A percentile compares a stretch with the other conserved stretches of the same genome.
Evolutionary conservation across 108 stramenopile genomes (phyloP).

Genomic region (Skeletonema costatum): DNA sequence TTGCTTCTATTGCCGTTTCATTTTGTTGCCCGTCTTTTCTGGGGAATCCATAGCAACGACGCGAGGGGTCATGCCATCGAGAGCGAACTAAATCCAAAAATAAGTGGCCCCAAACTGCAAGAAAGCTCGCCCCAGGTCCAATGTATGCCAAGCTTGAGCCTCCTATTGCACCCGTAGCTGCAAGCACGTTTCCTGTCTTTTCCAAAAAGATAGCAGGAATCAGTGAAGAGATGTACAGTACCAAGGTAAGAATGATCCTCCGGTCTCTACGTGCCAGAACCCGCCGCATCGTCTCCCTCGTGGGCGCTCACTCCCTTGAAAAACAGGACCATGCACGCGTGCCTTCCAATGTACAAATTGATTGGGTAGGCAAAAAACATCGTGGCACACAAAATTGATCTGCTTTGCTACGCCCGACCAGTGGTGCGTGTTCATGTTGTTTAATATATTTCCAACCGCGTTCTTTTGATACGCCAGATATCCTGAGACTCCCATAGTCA

Average conservation of each 20-base stretch:
- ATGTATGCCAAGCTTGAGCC: constrained; percentile 43
- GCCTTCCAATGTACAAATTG: constrained; percentile 83
- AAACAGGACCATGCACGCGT: constrained; percentile 74
- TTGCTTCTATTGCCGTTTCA: neutral
- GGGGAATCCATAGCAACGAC: constrained; percentile 13
- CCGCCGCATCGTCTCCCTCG: constrained; percentile 61
- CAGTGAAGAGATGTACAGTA: constrained; percentile 39
- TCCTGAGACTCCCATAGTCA: constrained; percentile 59
- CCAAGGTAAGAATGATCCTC: constrained; percentile 32
- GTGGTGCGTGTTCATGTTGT: constrained; percentile 59
- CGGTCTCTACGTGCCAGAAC: constrained; percentile 35
- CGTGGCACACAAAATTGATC: constrained; percentile 60
- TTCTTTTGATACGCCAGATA: constrained; percentile 67
- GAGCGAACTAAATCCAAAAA: constrained; percentile 22
- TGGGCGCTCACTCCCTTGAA: constrained; percentile 81
- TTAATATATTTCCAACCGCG: constrained; percentile 73
- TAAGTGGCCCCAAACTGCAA: constrained; percentile 33
- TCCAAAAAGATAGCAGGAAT: constrained; percentile 32
- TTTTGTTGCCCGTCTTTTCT: neutral
- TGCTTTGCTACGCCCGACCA: constrained; percentile 31
- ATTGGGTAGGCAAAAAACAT: constrained; percentile 89
- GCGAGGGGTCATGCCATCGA: constrained; percentile 26
- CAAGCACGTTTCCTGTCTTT: constrained; percentile 35
- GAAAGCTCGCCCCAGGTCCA: constrained; percentile 36
- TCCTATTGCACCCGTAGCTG: constrained; percentile 43